Conservation (phyloP, 2,329 filamentous ascomycete genomes). For the Ophiosphaerella herpotricha region DNA sequence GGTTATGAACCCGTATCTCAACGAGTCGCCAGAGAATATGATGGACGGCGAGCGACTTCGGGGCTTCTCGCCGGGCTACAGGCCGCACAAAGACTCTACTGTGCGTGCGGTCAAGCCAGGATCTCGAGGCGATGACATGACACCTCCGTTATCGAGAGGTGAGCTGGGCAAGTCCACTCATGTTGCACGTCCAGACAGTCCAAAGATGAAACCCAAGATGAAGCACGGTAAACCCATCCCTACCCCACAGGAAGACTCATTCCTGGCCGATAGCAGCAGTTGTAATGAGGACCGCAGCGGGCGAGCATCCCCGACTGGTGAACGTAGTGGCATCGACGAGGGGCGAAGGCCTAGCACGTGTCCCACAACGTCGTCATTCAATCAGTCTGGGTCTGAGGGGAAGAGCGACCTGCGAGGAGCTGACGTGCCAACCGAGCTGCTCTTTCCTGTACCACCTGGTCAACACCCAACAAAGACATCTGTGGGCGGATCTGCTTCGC, state of each 20-base stretch:
- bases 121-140: slow-evolving; percentile 39
- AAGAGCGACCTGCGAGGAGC: slow-evolving; percentile 25
- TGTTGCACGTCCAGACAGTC: slow-evolving; percentile 30
- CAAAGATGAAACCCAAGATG: slow-evolving; percentile 50
- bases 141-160: slow-evolving; percentile 28
- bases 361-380: slow-evolving; percentile 33
- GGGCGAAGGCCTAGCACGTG: slow-evolving; percentile 34
- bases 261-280: slow-evolving; percentile 58
- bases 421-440: slow-evolving; percentile 28
- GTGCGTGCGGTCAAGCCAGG: slow-evolving; percentile 66
- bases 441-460: slow-evolving; percentile 21
- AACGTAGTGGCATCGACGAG: slow-evolving; percentile 33
- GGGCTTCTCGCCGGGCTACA: slow-evolving; percentile 77
- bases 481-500: slow-evolving; percentile 20
- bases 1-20: slow-evolving; percentile 84
- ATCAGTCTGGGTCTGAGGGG: slow-evolving; percentile 19
- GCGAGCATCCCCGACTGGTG: slow-evolving; percentile 34
- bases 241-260: slow-evolving; percentile 50
- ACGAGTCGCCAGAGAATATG: slow-evolving; percentile 29
- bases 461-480: slow-evolving; percentile 14
- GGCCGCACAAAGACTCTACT: slow-evolving; percentile 71
- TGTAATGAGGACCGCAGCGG: slow-evolving; percentile 55
- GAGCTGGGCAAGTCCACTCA: slow-evolving; percentile 33
- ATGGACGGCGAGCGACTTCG: slow-evolving; percentile 51
- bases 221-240: slow-evolving; percentile 33